Percentiles rank a stretch among this genome's conserved stretches.
Conservation (phyloP, 306 rosid genomes). For the Vachellia pachyceras region DNA sequence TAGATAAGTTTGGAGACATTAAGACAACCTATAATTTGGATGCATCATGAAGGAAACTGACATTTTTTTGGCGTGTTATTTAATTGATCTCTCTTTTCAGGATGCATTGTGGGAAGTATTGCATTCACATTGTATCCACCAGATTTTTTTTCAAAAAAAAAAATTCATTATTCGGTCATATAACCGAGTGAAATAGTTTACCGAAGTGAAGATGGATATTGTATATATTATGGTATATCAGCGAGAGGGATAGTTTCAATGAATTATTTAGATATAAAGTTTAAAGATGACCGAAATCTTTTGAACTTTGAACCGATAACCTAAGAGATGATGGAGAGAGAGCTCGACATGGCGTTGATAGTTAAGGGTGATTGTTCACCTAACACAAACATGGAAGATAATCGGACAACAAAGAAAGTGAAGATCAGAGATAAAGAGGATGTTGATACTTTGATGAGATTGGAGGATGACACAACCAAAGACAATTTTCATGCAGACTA, state of each 20-base stretch:
- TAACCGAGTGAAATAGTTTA: background rate
- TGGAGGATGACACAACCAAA: too few species aligned
- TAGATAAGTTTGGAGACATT: background rate
- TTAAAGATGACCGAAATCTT: background rate
- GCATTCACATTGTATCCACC: background rate
- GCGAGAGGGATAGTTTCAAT: background rate
- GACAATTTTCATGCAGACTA: too few species aligned
- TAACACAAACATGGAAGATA: too few species aligned
- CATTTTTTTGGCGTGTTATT: background rate
- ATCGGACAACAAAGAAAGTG: too few species aligned
- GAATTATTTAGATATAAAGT: background rate
- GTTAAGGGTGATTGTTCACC: too few species aligned
- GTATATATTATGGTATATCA: background rate
- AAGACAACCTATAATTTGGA: background rate
- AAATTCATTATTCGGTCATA: background rate
- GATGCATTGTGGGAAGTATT: background rate
- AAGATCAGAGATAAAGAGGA: too few species aligned
- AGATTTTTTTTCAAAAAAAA: background rate
- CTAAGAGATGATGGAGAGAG: too few species aligned
- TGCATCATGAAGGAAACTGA: slow-evolving; percentile 10
- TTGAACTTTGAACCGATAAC: too few species aligned
- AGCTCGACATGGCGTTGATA: too few species aligned
- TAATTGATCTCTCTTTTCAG: background rate
- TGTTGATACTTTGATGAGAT: too few species aligned
- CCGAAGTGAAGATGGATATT: too few species aligned